Base-by-base conservation (phyloP, 208 protist species). In the Crithidia thermophila region DNA sequence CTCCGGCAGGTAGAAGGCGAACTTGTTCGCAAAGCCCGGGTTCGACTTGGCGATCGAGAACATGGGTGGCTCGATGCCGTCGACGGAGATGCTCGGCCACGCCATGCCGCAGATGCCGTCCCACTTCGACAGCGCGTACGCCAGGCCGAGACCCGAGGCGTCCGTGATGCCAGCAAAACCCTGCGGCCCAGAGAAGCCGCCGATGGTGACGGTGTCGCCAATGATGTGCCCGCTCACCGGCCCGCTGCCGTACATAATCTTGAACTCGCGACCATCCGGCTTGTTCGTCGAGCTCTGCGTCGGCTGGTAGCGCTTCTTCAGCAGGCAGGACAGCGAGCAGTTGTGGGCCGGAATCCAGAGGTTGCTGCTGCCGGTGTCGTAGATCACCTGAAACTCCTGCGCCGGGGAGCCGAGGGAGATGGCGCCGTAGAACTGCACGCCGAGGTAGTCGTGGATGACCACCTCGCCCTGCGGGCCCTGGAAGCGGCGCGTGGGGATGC, bases 191-290 rank as follows among this genome's bases (percentile, higher is more conserved):
- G 31, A 57, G 42, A 98, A 56, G 34, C 75, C 78, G 63, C 71
- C 94, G 36, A 98, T 43, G 34, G 52, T 74, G 25, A 98, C 76
- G 25, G 62, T 72, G 75, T 99, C 98, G 37, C 66, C 16, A 30
- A 90, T 91, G 27, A 97, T 46, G 80, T 97, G 94, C 28, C 98
- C 98, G 8, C 62, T 77, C 27, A 98, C 79, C 11, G 84, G 78
- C 40, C 98, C 98, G 76, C 82, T 91, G 60, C 97, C 97, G 70
- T 99, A 98, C 74, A 79, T 74, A 65, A 98, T 98, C 28, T 81
- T 63, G 77, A 98, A 98, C 23, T 61, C 43, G 3, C 77, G 85
- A 28, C 96, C 97, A 55, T 98, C 94, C 4, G 85, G 62, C 37
- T 71, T 42, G 68, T 97, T 96, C 6, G 94, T 94, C 13, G 70